A percentile compares a stretch with the other conserved stretches of the same genome.
Evolutionary conservation across 106 monocot genomes (phyloP).

Genomic region (Dendrobium officinale): DNA sequence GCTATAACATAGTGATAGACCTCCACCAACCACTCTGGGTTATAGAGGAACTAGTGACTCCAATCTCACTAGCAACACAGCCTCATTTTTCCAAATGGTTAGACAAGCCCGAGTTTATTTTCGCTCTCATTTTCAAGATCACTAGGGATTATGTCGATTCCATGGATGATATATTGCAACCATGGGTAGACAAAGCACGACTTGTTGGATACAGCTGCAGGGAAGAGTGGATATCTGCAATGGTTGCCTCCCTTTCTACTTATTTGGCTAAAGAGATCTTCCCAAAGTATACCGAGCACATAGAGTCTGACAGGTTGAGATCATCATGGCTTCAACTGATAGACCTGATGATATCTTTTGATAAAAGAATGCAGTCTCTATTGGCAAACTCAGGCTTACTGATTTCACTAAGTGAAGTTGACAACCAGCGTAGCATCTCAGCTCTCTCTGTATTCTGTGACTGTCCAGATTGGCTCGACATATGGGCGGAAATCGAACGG

Average conservation of each 20-base stretch:
- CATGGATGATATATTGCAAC: conserved; percentile 94
- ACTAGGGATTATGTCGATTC: conserved; percentile 75
- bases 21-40: conserved; percentile 84
- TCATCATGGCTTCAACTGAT: conserved; percentile 70
- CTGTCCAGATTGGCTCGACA: conserved; percentile 83
- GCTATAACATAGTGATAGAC: conserved; percentile 37
- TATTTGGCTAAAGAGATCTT: conserved; percentile 84
- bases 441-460: conserved; percentile 77
- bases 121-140: conserved; percentile 79
- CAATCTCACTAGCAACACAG: conserved; percentile 54
- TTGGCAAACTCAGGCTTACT: conserved; percentile 55
- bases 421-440: conserved; percentile 53
- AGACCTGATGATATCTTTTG: conserved; percentile 90
- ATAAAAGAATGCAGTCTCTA: conserved; percentile 62
- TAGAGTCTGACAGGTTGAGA: conserved; percentile 36
- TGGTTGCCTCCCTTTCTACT: conserved; percentile 55
- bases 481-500: conserved; percentile 78
- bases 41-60: conserved; percentile 89
- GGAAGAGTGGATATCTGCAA: conserved; percentile 92
- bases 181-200: conserved; percentile 78
- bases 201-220: conserved; percentile 90
- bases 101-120: conserved; percentile 90
- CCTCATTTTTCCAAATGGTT: conserved; percentile 80
- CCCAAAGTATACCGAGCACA: conserved; percentile 44
- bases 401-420: conserved; percentile 52